phyloP scores from a whole-genome alignment of 2,329 filamentous ascomycete genomes.

The Exophiala viscosa region DNA sequence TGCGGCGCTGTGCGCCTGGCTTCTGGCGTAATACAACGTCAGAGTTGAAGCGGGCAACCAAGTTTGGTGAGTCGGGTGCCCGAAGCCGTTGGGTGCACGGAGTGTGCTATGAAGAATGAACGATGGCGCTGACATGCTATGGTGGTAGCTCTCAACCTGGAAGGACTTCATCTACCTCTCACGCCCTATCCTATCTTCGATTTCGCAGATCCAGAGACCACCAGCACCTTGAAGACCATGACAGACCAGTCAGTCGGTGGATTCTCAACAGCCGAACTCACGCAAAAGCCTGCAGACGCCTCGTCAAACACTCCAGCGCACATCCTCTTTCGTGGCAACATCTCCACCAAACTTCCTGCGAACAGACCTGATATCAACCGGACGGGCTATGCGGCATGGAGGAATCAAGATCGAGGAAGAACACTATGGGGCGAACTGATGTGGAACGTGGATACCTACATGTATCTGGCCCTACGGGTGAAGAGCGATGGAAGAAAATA shows the following conservation, averaged over 20 bases:
- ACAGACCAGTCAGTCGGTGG: constrained; percentile 84
- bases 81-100: neutral
- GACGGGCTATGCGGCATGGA: constrained; percentile 84
- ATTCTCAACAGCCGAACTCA: constrained; percentile 70
- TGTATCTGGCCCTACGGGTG: constrained; percentile 80
- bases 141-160: constrained; percentile 27
- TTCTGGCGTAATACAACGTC: constrained; percentile 28
- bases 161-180: constrained; percentile 22
- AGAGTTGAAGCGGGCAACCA: constrained; percentile 26
- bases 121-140: neutral
- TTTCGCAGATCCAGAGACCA: constrained; percentile 35
- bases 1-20: constrained; percentile 27
- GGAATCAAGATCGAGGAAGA: constrained; percentile 70
- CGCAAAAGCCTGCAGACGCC: constrained; percentile 55
- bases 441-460: constrained; percentile 88
- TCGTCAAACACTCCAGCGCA: constrained; percentile 54
- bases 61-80: constrained; percentile 24
- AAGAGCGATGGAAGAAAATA: constrained; percentile 90
- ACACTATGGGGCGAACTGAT: constrained; percentile 82
- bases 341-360: constrained; percentile 77
- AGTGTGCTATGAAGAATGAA: neutral
- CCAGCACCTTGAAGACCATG: constrained; percentile 66
- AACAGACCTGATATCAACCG: constrained; percentile 71
- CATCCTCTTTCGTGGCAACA: constrained; percentile 78
- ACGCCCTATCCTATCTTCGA: constrained; percentile 27